These are phyloP conservation scores for Fomes fomentarius DNA, from an alignment of 1,284 basidiomycete genomes.

Conservation along the genomic window DNA sequence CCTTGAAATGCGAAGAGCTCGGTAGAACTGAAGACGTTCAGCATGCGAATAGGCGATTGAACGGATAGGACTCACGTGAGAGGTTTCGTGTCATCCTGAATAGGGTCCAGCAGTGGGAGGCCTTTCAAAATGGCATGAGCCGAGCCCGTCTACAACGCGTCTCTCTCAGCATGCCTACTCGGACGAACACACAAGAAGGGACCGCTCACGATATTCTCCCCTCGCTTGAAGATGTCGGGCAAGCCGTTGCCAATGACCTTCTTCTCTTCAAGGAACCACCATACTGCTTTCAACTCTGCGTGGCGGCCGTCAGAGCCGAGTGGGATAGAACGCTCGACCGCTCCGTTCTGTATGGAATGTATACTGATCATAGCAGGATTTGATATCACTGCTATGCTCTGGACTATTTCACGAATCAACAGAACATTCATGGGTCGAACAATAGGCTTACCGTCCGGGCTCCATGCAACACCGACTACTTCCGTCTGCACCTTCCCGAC, in stretches of 20 bases:
- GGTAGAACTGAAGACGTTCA: constrained; percentile 52
- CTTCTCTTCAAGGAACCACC: constrained; percentile 70
- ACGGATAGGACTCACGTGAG: constrained; percentile 51
- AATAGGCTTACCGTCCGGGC: constrained; percentile 65
- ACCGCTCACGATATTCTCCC: constrained; percentile 58
- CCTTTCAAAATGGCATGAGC: constrained; percentile 69
- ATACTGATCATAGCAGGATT: constrained; percentile 68
- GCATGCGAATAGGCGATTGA: background rate
- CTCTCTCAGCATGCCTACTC: constrained; percentile 1
- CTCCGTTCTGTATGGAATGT: constrained; percentile 79
- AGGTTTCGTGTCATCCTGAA: constrained; percentile 65
- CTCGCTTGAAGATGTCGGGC: constrained; percentile 77
- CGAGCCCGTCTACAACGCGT: constrained; percentile 67
- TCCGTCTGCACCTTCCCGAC: constrained; percentile 44
- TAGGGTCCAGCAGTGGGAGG: constrained; percentile 69
- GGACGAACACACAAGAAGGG: background rate
- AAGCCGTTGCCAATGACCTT: constrained; percentile 45
- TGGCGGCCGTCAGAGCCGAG: constrained; percentile 1
- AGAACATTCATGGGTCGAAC: constrained; percentile 21
- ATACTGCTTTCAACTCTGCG: constrained; percentile 51
- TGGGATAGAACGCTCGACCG: constrained; percentile 13
- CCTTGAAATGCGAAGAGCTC: constrained; percentile 81
- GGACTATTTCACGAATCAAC: constrained; percentile 47
- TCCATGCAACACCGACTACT: constrained; percentile 71
- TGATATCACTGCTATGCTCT: constrained; percentile 72